A percentile compares a stretch with the other conserved stretches of the same genome.
These are phyloP conservation scores for Penicillium silybi DNA, from an alignment of 495 filamentous ascomycete species.

Conservation along the genomic window DNA sequence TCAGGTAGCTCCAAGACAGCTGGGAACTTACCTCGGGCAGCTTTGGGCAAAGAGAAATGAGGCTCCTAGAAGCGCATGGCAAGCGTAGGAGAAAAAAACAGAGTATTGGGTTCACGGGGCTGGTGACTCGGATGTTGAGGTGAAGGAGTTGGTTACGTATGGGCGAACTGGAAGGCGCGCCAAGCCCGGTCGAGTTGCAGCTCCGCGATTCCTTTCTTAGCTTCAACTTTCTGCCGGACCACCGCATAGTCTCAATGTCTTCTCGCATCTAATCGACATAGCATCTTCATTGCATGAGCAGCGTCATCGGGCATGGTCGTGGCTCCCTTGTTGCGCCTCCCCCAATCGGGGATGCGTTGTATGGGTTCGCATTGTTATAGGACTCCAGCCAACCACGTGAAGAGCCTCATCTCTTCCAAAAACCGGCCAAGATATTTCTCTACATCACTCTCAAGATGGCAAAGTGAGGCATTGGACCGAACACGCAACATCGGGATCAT, in stretches of 20 bases:
- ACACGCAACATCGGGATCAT: conserved; percentile 98
- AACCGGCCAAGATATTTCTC: conserved; percentile 22
- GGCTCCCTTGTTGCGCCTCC: conserved; percentile 35
- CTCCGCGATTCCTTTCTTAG: conserved; percentile 10
- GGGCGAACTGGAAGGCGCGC: conserved; percentile 15
- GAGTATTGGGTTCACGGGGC: background rate
- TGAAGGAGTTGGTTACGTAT: conserved; percentile 13
- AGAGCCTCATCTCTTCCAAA: conserved; percentile 6
- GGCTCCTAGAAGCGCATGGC: conserved; percentile 12
- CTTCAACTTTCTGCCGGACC: background rate
- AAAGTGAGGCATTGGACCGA: conserved; percentile 40
- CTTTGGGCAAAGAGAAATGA: background rate
- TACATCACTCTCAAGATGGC: conserved; percentile 17
- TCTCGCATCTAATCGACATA: conserved; percentile 4
- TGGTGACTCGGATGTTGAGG: background rate
- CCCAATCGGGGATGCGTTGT: conserved; percentile 25
- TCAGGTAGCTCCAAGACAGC: conserved; percentile 13
- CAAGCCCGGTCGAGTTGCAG: conserved; percentile 14
- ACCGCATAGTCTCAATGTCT: conserved; percentile 10
- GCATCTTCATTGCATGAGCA: conserved; percentile 3
- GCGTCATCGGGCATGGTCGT: conserved; percentile 28
- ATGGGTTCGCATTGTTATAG: conserved; percentile 19
- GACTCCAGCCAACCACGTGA: conserved; percentile 5
- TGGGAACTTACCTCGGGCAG: conserved; percentile 13
- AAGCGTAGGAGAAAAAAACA: background rate